phyloP scores from a whole-genome alignment of 768 basidiomycete species.

The Termitomyces eurrhizus region DNA sequence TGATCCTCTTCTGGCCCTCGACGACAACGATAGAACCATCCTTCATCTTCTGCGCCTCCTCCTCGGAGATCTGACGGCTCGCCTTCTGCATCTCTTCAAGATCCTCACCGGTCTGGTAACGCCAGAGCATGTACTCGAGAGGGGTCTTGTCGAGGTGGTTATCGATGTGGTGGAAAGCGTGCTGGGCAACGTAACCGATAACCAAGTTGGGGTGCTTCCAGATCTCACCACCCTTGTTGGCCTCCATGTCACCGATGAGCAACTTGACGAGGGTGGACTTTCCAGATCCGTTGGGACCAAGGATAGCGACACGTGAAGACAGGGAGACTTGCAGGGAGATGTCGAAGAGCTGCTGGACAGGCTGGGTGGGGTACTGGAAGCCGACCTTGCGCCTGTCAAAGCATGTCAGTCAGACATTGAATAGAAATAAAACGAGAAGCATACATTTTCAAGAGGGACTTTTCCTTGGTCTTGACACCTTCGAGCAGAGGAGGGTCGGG shows the following conservation, averaged over 20 bases:
- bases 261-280: conserved; percentile 98
- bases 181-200: conserved; percentile 98
- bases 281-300: conserved; percentile 98
- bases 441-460: conserved; percentile 90
- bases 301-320: conserved; percentile 96
- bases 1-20: conserved; percentile 92
- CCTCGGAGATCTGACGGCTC: conserved; percentile 79
- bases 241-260: conserved; percentile 93
- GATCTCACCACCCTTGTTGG: conserved; percentile 94
- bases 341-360: conserved; percentile 89
- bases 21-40: conserved; percentile 82
- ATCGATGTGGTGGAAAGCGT: conserved; percentile 99
- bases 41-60: conserved; percentile 94
- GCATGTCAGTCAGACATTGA: neutral
- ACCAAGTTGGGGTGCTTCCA: conserved; percentile 99
- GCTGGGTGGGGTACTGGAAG: conserved; percentile 90
- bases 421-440: conserved; percentile 1
- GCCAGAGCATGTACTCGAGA: conserved; percentile 99
- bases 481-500: conserved; percentile 96
- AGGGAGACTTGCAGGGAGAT: conserved; percentile 96
- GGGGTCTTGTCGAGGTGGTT: conserved; percentile 98
- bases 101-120: conserved; percentile 99
- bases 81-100: conserved; percentile 96
- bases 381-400: conserved; percentile 72
- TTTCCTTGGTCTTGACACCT: conserved; percentile 99